Evolutionary conservation across 345 rosid genomes (phyloP), one percentile per base, ranked within the genome.

Genomic region (Clarkia xantiana): DNA sequence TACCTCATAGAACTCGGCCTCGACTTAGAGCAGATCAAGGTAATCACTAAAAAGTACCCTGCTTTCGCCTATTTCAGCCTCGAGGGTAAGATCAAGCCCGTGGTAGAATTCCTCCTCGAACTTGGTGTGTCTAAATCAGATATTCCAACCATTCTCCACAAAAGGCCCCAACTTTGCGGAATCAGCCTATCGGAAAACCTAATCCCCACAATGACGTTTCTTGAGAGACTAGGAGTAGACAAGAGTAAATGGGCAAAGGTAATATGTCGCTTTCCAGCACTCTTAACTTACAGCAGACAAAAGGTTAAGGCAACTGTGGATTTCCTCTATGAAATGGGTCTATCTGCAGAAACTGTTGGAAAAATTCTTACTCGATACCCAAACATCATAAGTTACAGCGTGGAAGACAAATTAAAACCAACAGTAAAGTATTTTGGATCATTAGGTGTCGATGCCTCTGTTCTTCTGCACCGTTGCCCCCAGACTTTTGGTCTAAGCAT

Each of bases 151-250:
- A 78, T 84, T 55, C 74, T 89, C 43, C 54, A 61, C 53, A 89
- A 80, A 71, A 75, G 95, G 45, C 95, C 97, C 40, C 97, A 89
- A 61, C 57, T 89, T 0, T 85, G 93, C 44, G 97, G 95, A 56
- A 78, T 84, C 20, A 89, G 97, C 66, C 63, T 89, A 10, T 61
- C 81, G 0, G 83, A 80, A 10, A 84, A 89, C 49, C 66, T 89
- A 18, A 80, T 67, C 47, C 97, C 97, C 7, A 82, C 95, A 18
- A 84, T 82, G 97, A 45, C 54, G 23, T 78, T 75, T 45, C 72
- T 84, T 9, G 97, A 89, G 70, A 63, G 70, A 5, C 50, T 89
- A 53, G 97, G 95, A 0, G 72, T 89, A 12, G 90, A 89, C 62
- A 80, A 84, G 80, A 74, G 52, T 49, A 76, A 63, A 14, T 89